Conservation (phyloP, 164 flowering plant genomes). For the Platanus orientalis region DNA sequence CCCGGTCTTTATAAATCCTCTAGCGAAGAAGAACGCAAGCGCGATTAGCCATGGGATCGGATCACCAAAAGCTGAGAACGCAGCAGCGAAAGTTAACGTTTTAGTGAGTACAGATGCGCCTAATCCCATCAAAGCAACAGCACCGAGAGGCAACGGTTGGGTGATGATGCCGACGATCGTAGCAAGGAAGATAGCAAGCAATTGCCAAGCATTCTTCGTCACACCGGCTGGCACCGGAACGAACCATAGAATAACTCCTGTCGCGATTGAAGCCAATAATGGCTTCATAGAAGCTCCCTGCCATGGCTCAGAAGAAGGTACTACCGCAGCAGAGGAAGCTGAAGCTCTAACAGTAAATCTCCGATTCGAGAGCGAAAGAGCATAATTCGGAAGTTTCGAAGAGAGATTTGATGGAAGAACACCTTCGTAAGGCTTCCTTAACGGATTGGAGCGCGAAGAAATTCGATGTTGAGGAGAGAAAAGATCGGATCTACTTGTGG, state of each 20-base stretch:
- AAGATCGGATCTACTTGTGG: slow-evolving; percentile 16
- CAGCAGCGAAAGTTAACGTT: slow-evolving; percentile 81
- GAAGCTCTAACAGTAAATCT: slow-evolving; percentile 21
- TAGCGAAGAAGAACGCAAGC: slow-evolving; percentile 89
- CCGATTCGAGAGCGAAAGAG: slow-evolving; percentile 7
- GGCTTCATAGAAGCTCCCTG: slow-evolving; percentile 82
- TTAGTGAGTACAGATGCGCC: slow-evolving; percentile 85
- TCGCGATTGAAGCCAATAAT: slow-evolving; percentile 65
- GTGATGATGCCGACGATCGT: slow-evolving; percentile 91
- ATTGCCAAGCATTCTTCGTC: slow-evolving; percentile 72
- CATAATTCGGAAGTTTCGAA: slow-evolving; percentile 2
- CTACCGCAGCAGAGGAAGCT: slow-evolving; percentile 13
- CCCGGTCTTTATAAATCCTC: slow-evolving; percentile 90
- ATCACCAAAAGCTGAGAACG: slow-evolving; percentile 93
- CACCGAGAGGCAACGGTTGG: slow-evolving; percentile 91
- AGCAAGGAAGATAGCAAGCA: slow-evolving; percentile 80
- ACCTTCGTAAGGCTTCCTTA: slow-evolving; percentile 6
- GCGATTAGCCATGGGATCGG: slow-evolving; percentile 95
- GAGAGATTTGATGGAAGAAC: slow-evolving; percentile 5
- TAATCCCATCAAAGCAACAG: slow-evolving; percentile 82
- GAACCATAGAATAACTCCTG: slow-evolving; percentile 79
- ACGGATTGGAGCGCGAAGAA: neutral
- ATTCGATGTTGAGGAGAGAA: slow-evolving; percentile 5
- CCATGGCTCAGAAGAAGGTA: slow-evolving; percentile 58
- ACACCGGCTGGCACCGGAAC: slow-evolving; percentile 77